A percentile compares a stretch with the other conserved stretches of the same genome.
Conservation (phyloP, 2,329 filamentous ascomycete species). For the Curvularia hawaiiensis region DNA sequence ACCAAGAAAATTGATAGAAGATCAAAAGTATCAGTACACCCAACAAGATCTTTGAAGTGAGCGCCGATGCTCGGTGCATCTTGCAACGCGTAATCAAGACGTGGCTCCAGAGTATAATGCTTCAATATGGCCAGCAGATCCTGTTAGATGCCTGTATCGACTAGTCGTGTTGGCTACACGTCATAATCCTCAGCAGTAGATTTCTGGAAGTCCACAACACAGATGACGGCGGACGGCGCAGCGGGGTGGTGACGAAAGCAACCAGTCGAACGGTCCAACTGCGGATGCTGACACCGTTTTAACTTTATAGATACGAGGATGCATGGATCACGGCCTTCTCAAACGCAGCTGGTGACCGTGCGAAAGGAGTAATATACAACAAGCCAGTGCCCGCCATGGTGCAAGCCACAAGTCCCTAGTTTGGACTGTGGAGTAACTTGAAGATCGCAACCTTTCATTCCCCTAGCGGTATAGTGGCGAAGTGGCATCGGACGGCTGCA, state of each 20-base stretch:
- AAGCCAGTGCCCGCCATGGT: not conserved
- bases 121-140: no score
- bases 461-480: not conserved
- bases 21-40: conserved; percentile 9
- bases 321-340: not conserved
- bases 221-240: no score
- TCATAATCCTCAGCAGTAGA: no score
- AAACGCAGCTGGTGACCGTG: not conserved
- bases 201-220: no score
- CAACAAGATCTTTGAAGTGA: conserved; percentile 8
- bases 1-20: conserved; percentile 14
- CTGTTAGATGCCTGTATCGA: no score
- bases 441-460: not conserved
- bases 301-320: not conserved
- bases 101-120: no score
- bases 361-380: not conserved
- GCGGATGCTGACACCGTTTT: not conserved
- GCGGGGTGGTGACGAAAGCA: no score
- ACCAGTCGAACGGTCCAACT: no score
- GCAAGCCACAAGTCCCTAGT: not conserved
- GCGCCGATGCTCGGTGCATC: not conserved
- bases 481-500: not conserved
- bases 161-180: no score
- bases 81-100: not conserved
- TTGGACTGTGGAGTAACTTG: not conserved